Evolutionary conservation across 139 green algal genomes (phyloP), one percentile per base, ranked within the genome.

Genomic region (Chlorella vulgaris): DNA sequence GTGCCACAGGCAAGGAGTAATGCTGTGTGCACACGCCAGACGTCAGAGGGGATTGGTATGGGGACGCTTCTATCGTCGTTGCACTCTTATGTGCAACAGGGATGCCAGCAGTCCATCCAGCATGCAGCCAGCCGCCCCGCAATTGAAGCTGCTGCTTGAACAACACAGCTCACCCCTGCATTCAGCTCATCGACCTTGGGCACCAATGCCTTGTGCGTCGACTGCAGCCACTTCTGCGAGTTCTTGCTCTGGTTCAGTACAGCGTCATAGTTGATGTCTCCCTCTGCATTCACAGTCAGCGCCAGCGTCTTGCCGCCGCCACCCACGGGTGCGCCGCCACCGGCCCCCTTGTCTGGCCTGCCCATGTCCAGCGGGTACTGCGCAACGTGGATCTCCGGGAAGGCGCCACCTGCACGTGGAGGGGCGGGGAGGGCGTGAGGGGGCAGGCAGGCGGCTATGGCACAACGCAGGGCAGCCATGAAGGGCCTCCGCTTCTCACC

Each of bases 291-390:
- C 15, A 98, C 84, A 13, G 89, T 95, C 3, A 98, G 85, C 19
- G 93, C 94, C 33, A 98, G 86, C 15, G 92, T 94, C 73, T 89
- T 78, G 60, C 40, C 78, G 28, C 36, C 58, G 71, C 76, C 80
- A 3, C 81, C 85, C 70, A 75, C 87, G 4, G 84, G 74, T 3
- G 69, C 65, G 21, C 50, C 80, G 10, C 43, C 74, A 40, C 83
- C 76, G 2, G 69, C 42, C 15, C 81, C 47, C 82, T 90, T 90
- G 68, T 92, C 83, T 53, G 90, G 83, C 0, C 86, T 75, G 18
- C 96, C 96, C 96, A 98, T 98, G 28, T 94, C 92, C 68, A 97
- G 81, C 0, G 96, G 96, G 76, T 97, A 98, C 86, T 99, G 96
- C 21, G 93, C 89, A 5, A 98, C 88, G 43, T 95, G 93, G 39